phyloP scores from a whole-genome alignment of 2,329 filamentous ascomycete genomes.

The Colletotrichum coccodes region DNA sequence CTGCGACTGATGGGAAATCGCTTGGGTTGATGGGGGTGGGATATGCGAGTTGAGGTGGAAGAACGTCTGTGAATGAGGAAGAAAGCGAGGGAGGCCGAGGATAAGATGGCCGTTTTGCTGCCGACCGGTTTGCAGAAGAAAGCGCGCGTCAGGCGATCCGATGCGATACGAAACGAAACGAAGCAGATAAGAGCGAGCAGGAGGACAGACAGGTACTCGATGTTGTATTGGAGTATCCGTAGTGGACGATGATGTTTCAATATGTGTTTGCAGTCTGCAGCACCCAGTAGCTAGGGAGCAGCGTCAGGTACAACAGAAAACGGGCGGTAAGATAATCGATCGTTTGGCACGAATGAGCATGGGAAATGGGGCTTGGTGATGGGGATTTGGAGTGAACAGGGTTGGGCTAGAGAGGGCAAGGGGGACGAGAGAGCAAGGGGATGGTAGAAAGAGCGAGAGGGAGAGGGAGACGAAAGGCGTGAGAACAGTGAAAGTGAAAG shows the following conservation, averaged over 20 bases:
- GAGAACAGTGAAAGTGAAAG: neutral
- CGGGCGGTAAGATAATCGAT: neutral
- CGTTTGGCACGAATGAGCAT: neutral
- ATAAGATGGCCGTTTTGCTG: neutral
- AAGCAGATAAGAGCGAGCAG: neutral
- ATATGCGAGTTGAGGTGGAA: neutral
- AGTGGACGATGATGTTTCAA: neutral
- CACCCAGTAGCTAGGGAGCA: neutral
- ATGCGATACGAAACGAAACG: constrained; percentile 1
- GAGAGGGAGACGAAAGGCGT: neutral
- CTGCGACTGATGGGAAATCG: neutral
- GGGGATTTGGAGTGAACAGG: neutral
- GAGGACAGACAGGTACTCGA: neutral
- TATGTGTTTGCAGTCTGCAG: neutral
- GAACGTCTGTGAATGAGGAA: neutral
- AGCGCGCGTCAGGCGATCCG: constrained; percentile 6
- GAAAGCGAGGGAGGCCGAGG: neutral
- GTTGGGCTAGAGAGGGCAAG: neutral
- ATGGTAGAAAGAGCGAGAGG: neutral
- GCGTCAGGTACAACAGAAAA: neutral
- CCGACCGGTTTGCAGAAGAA: neutral
- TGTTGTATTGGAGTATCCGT: neutral
- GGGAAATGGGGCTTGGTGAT: constrained; percentile 13
- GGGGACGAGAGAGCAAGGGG: neutral
- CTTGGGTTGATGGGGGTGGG: neutral